Conservation (phyloP, 2,329 filamentous ascomycete genomes). For the Epichloe typhina region DNA sequence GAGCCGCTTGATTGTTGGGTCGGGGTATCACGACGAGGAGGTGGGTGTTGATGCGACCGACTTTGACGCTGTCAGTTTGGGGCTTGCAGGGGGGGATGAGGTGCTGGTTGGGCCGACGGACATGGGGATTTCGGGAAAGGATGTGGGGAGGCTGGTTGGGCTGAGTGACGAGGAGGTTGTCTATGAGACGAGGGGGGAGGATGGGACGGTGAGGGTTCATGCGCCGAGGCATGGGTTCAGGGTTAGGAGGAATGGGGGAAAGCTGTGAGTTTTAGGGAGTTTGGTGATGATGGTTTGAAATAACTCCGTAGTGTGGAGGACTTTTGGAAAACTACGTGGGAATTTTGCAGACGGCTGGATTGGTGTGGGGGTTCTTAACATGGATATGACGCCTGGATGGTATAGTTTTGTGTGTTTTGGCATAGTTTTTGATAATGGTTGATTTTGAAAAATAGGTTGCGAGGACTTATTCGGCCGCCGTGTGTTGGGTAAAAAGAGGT, state of each 20-base stretch:
- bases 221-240: conserved; percentile 48
- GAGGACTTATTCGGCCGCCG: no score
- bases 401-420: no score
- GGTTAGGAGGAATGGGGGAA: conserved; percentile 19
- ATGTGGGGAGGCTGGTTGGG: conserved; percentile 41
- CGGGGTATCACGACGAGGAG: conserved; percentile 32
- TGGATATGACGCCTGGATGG: no score
- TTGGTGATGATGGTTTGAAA: not conserved
- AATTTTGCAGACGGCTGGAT: no score
- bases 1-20: conserved; percentile 29
- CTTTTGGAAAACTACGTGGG: no score
- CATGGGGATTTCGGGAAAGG: conserved; percentile 44
- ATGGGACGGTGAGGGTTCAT: conserved; percentile 39
- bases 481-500: no score
- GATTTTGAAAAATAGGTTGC: no score
- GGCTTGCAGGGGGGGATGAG: conserved; percentile 35
- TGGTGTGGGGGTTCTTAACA: no score
- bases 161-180: conserved; percentile 43
- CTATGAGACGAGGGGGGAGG: conserved; percentile 33
- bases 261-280: not conserved
- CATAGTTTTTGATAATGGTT: no score
- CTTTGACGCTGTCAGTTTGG: conserved; percentile 28
- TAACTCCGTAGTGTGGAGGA: not conserved
- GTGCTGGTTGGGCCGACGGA: conserved; percentile 52
- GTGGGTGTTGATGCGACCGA: conserved; percentile 34